Evolutionary conservation across 2,329 filamentous ascomycete species (phyloP), one percentile per base, ranked within the genome.

Genomic region (Cercospora citrullina): DNA sequence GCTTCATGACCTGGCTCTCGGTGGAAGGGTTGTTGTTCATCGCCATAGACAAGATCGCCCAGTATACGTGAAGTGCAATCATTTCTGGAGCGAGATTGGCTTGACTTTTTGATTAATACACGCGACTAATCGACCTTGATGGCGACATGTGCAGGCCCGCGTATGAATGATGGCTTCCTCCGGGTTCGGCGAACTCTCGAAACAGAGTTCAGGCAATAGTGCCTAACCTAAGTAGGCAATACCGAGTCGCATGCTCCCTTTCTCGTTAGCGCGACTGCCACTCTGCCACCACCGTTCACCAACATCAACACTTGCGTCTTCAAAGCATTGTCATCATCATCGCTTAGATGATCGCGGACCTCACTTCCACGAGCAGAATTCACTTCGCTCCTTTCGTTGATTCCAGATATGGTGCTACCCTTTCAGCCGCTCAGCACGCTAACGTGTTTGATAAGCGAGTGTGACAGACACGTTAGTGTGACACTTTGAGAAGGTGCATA

Each of bases 1-100:
- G 60, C 21, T n/a, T 51, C 60, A 39, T 48, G 60, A 16, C 5
- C 60, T 62, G 60, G 60, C 60, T 16, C 28, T 30, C 60, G 60
- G 60, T 18, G 26, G 18, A 45, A 62, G 36, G 60, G 58, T 18
- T 26, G n/a, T 26, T 33, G 18, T 26, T 36, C 58, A 36, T 39
- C 21, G 18, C 5, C 23, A 26, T 18, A 2, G 8, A 26, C 14
- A 10, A 53, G 5, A 3, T 53, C 23, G 23, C 48, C 8, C 23
- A 53, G 23, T 28, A 26, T 28, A 5, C 1, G 48, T 28, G 23
- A 53, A 26, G 48, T 26, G 16, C 16, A n/a, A 2, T 39, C 16
- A 2, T 3, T 6, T 5, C 36, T 4, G 10, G 48, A n/a, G 23
- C 10, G 21, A 1, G 5, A 6, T 5, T 51, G 18, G 1, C 10